Base-by-base conservation (phyloP, 352 stramenopile species). In the Halophytophthora polymorphica region DNA sequence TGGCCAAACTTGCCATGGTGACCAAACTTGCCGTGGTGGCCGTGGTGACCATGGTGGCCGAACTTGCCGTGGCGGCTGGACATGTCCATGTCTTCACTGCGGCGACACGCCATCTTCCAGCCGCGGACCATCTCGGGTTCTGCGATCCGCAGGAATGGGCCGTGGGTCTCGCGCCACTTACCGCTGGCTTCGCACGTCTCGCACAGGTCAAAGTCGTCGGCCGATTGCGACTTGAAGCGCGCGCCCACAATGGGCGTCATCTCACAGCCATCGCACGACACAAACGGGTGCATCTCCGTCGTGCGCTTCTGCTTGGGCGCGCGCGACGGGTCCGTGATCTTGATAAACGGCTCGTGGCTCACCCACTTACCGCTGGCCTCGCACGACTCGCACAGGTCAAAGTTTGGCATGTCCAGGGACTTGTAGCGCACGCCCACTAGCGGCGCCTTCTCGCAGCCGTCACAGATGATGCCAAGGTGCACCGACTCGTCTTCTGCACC, bases 361-460 rank as follows among this genome's bases (percentile, higher is more conserved):
- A 35, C 38, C 59, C 66, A 86, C 47, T 79, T 66, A 25, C 71
- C 72, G 23, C 71, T 79, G 13, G 61, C 66, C 52, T 93, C 80
- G 56, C 84, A 95, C 8, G 40, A 57, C 48, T 77, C 66, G 50
- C 83, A 95, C 35, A 96, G 42, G 38, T 96, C 84, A 53, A 94
- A 95, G 58, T 94, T 64, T 2, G 64, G 41, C 6, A 71, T 62
- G 23, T 87, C 67, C n/a, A 83, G 48, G 17, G 77, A 86, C 70
- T 95, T 95, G 79, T 87, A 96, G 39, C 81, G 84, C 5, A 76
- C 60, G 14, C 83, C 83, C 25, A 79, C 40, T 2, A 93, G 54
- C 6, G 79, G 77, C 2, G 23, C 48, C 67, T 77, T 74, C 18
- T 82, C 53, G 50, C 83, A 88, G 17, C 77, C 71, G 41, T 85